These are phyloP conservation scores for Verticillium longisporum DNA, from an alignment of 2,329 filamentous ascomycete genomes.

Conservation along the genomic window DNA sequence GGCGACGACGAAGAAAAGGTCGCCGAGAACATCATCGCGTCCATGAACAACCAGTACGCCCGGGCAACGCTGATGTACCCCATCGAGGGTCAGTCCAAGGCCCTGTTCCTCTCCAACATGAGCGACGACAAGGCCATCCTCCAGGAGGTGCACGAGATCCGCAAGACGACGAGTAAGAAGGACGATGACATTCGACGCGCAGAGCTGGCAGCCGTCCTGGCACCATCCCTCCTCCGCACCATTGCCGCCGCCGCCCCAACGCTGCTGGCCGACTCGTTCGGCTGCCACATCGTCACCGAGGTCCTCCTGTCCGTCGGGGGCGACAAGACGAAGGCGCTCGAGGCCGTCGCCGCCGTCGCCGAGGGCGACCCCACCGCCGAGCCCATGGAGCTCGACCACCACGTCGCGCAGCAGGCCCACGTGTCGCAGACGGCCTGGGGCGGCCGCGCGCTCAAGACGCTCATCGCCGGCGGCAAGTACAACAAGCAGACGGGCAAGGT, in stretches of 20 bases:
- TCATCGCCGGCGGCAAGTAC: slow-evolving; percentile 84
- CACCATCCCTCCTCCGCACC: slow-evolving; percentile 66
- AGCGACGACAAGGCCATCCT: slow-evolving; percentile 64
- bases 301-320: slow-evolving; percentile 70
- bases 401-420: slow-evolving; percentile 28
- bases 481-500: slow-evolving; percentile 67
- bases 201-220: slow-evolving; percentile 70
- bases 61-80: slow-evolving; percentile 71
- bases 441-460: slow-evolving; percentile 81
- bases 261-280: slow-evolving; percentile 70
- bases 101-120: slow-evolving; percentile 55
- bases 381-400: slow-evolving; percentile 15
- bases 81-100: slow-evolving; percentile 60
- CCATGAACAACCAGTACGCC: slow-evolving; percentile 59
- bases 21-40: slow-evolving; percentile 55
- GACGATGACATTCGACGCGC: slow-evolving; percentile 67
- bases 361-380: slow-evolving; percentile 44
- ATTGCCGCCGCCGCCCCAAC: slow-evolving; percentile 62
- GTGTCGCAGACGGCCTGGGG: slow-evolving; percentile 55
- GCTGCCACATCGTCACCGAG: slow-evolving; percentile 80
- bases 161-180: slow-evolving; percentile 87
- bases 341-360: slow-evolving; percentile 60
- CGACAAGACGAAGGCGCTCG: slow-evolving; percentile 68
- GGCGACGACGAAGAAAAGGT: slow-evolving; percentile 60
- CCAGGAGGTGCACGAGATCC: slow-evolving; percentile 69